These are phyloP conservation scores for Colletotrichum filicis DNA, from an alignment of 2,329 filamentous ascomycete species.

Conservation along the genomic window DNA sequence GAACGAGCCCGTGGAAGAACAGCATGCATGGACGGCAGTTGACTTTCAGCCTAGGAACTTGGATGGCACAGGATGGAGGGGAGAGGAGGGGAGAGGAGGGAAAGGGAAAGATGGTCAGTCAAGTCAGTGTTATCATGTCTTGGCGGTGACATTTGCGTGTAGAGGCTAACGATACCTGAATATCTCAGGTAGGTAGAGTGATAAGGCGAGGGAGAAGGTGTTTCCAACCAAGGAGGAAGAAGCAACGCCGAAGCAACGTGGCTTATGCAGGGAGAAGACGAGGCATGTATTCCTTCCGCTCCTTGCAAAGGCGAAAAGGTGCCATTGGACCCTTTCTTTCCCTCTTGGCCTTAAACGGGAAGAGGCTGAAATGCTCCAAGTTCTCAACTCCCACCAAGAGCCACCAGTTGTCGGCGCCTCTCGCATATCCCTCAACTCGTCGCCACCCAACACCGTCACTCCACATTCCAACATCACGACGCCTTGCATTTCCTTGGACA, in stretches of 20 bases:
- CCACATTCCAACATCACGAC: conserved; percentile 3
- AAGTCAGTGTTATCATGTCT: background rate
- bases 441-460: background rate
- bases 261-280: background rate
- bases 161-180: background rate
- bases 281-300: background rate
- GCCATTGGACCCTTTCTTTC: background rate
- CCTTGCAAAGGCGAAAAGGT: background rate
- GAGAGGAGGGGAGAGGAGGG: background rate
- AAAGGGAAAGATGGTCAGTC: too few species aligned
- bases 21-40: background rate
- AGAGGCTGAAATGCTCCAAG: background rate
- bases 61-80: background rate
- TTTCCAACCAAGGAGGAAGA: background rate
- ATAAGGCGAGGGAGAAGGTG: background rate
- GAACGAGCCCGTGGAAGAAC: background rate
- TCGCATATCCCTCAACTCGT: conserved; percentile 1
- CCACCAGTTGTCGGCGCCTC: background rate
- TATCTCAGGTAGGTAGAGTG: too few species aligned
- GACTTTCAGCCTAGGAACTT: background rate
- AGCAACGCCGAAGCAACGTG: background rate
- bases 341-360: background rate
- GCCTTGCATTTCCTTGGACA: background rate
- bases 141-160: background rate
- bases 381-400: background rate